phyloP scores from a whole-genome alignment of 169 alveolate species.

The Eimeria necatrix region DNA sequence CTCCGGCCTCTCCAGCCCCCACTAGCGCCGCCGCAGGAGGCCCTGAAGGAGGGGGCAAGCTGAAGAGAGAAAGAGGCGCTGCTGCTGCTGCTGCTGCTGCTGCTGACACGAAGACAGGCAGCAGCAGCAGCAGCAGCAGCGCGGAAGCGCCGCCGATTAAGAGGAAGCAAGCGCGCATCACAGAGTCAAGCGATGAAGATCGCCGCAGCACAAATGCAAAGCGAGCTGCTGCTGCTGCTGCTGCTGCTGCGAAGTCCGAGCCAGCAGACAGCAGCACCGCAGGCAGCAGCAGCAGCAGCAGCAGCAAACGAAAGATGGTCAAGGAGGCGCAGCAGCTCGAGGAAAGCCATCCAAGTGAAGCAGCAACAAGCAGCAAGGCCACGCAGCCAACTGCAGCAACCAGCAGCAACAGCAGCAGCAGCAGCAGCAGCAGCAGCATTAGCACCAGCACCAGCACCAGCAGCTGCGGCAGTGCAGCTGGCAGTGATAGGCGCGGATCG shows the following conservation, averaged over 20 bases:
- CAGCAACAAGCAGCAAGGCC: neutral
- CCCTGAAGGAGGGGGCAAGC: neutral
- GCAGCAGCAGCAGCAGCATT: too few species aligned
- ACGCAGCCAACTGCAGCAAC: neutral
- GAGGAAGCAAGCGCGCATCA: neutral
- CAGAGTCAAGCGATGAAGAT: slow-evolving; percentile 19
- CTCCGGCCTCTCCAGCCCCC: neutral
- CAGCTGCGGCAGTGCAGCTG: neutral
- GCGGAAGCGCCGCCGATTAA: neutral
- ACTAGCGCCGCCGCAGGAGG: neutral
- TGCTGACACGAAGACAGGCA: neutral
- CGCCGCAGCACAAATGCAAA: neutral
- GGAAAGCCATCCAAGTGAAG: neutral
- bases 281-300: slow-evolving; percentile 4
- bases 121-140: slow-evolving; percentile 48
- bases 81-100: neutral
- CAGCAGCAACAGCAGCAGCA: too few species aligned
- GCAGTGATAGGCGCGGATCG: neutral
- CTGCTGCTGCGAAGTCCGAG: slow-evolving; percentile 6
- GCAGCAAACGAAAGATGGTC: neutral
- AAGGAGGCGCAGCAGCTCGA: neutral
- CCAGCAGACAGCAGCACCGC: slow-evolving; percentile 16
- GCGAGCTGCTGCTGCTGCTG: neutral
- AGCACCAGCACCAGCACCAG: too few species aligned
- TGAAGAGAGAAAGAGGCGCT: neutral